Evolutionary conservation across 495 filamentous ascomycete genomes (phyloP), one percentile per base, ranked within the genome.

Genomic region (Aspergillus coremiiformis): DNA sequence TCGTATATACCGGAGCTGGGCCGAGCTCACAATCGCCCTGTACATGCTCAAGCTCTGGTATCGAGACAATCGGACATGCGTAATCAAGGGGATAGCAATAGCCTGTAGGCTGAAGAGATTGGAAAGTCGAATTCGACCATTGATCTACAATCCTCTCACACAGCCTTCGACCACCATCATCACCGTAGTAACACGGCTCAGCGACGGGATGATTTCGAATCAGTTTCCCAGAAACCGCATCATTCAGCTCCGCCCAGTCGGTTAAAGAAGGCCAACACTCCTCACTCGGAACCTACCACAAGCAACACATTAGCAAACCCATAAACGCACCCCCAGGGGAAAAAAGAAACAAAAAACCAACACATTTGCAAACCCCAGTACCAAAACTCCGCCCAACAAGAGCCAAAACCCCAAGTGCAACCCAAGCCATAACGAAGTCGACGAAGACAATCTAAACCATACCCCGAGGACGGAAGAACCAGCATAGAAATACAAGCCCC

Each of bases 121-220:
- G 43, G 30, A 66, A 61, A n/a, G 27, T 54, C 21, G 57, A 45
- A 35, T 59, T 56, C 3, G 47, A 58, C 51, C 58, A 62, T 21
- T 61, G 54, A 14, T 17, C 20, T 12, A 59, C 44, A 30, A 67
- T 27, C 10, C 51, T 26, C 10, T 47, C 44, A 47, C 66, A 70
- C 2, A 20, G 6, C 22, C 15, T 23, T 3, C 53, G 39, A 44
- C 68, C 54, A 5, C 58, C 47, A 2, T 29, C 43, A 15, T 58
- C 57, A 6, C 56, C 62, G 11, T 56, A 52, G 62, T 83, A 78
- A 58, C 80, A 84, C 47, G 75, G 61, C 71, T 70, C 58, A 3
- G 69, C 80, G 19, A 77, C 68, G 52, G 80, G 76, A 54, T 64
- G 24, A 19, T 70, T 70, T 14, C 56, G 60, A 49, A 80, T 62